Percentiles rank a stretch among this genome's conserved stretches.
These are phyloP conservation scores for Annulohypoxylon maeteangense DNA, from an alignment of 495 filamentous ascomycete species.

Conservation along the genomic window DNA sequence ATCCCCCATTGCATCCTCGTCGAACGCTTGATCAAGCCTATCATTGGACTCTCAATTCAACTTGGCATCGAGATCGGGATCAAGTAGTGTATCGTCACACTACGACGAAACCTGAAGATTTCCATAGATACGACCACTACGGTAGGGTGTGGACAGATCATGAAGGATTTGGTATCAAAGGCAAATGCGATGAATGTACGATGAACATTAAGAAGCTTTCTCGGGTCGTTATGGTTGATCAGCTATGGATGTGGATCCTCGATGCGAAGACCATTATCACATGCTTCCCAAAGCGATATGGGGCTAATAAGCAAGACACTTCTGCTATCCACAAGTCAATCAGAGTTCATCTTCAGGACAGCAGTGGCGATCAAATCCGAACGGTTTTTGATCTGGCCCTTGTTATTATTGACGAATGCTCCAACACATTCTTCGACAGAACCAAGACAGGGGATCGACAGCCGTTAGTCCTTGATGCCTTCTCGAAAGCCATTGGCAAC, in stretches of 20 bases:
- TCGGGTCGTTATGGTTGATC: conserved; percentile 79
- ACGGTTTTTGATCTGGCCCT: conserved; percentile 74
- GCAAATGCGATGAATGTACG: conserved; percentile 43
- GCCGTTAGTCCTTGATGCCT: conserved; percentile 76
- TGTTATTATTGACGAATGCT: conserved; percentile 72
- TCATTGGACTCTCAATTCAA: conserved; percentile 70
- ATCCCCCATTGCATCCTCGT: conserved; percentile 71
- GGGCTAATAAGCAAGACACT: conserved; percentile 72
- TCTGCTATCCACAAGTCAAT: conserved; percentile 73
- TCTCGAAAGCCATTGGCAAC: conserved; percentile 64
- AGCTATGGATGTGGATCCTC: conserved; percentile 79
- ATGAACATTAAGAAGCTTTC: conserved; percentile 59
- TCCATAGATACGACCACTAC: conserved; percentile 39
- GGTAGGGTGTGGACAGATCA: conserved; percentile 34
- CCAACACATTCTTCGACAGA: conserved; percentile 70
- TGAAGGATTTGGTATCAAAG: conserved; percentile 5
- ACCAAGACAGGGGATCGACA: conserved; percentile 67
- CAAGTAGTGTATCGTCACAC: conserved; percentile 72
- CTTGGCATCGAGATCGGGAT: conserved; percentile 68
- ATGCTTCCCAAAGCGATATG: conserved; percentile 73
- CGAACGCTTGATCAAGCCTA: conserved; percentile 77
- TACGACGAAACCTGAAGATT: conserved; percentile 43
- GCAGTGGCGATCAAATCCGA: conserved; percentile 66
- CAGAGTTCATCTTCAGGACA: conserved; percentile 43
- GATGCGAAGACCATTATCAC: conserved; percentile 75